Conservation (phyloP, 163 green algal species). For the Scenedesmus sp. region DNA sequence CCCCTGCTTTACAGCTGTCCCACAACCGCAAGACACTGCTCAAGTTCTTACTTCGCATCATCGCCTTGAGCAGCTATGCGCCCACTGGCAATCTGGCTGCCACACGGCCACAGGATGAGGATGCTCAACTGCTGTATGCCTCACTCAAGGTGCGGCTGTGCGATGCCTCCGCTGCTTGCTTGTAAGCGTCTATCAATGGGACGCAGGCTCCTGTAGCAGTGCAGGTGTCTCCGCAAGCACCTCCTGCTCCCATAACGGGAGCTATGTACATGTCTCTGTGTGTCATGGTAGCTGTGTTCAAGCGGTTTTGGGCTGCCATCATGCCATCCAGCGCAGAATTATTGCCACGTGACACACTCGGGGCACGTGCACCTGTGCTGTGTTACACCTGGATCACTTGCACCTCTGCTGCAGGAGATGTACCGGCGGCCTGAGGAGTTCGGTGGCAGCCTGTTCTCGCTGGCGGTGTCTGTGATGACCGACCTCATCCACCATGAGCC, state of each 20-base stretch:
- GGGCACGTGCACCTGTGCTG: no score
- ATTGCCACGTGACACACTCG: no score
- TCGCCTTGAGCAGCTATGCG: conserved; percentile 84
- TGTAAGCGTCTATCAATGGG: neutral
- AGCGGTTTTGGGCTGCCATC: no score
- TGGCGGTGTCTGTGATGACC: conserved; percentile 87
- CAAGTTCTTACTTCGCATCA: conserved; percentile 90
- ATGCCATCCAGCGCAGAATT: no score
- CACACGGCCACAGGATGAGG: conserved; percentile 58
- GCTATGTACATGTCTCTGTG: no score
- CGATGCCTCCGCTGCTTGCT: neutral
- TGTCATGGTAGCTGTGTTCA: no score
- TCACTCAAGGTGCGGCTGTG: conserved; percentile 47
- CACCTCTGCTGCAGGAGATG: conserved; percentile 59
- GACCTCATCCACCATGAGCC: conserved; percentile 96
- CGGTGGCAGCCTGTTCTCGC: conserved; percentile 90
- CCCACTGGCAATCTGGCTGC: conserved; percentile 60
- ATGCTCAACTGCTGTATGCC: conserved; percentile 55
- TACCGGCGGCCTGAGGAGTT: conserved; percentile 79
- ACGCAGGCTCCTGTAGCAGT: neutral
- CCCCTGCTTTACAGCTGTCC: conserved; percentile 55
- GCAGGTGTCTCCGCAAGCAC: no score
- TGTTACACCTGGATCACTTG: conserved; percentile 60
- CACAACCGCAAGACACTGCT: conserved; percentile 87
- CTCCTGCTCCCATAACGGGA: no score